phyloP scores from a whole-genome alignment of 2,329 filamentous ascomycete genomes.

The Lasiodiplodia sp. region DNA sequence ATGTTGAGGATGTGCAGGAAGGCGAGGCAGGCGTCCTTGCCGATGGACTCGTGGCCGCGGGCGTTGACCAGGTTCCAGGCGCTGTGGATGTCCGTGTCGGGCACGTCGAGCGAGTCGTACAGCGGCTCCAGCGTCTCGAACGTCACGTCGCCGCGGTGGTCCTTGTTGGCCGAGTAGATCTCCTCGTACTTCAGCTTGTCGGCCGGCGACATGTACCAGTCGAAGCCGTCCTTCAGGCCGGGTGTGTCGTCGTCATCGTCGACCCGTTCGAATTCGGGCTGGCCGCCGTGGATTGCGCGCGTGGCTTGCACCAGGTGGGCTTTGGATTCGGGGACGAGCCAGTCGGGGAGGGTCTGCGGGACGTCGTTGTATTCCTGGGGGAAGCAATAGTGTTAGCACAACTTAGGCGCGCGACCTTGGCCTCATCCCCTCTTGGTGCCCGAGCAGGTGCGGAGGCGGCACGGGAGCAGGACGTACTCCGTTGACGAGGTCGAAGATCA shows the following conservation, averaged over 20 bases:
- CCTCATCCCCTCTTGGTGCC: conserved; percentile 15
- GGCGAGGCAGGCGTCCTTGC: conserved; percentile 91
- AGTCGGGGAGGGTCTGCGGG: conserved; percentile 85
- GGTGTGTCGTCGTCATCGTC: conserved; percentile 78
- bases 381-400: not conserved
- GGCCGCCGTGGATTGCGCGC: conserved; percentile 71
- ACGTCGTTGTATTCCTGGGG: conserved; percentile 80
- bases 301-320: conserved; percentile 51
- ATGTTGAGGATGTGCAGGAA: conserved; percentile 98
- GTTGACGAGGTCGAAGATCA: conserved; percentile 97
- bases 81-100: conserved; percentile 81
- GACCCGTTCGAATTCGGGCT: conserved; percentile 83
- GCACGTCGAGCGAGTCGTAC: conserved; percentile 80
- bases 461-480: conserved; percentile 67
- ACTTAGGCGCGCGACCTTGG: not conserved
- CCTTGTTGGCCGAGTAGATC: conserved; percentile 92
- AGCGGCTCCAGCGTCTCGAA: conserved; percentile 82
- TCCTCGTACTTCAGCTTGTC: conserved; percentile 96
- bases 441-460: not conserved
- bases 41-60: conserved; percentile 79
- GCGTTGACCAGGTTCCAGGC: conserved; percentile 99
- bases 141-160: conserved; percentile 78
- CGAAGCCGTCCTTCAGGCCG: conserved; percentile 93
- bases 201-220: conserved; percentile 97
- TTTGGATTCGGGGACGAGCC: conserved; percentile 89